phyloP scores from a whole-genome alignment of 805 yeast genomes.

The Dipodascopsis tothii region DNA sequence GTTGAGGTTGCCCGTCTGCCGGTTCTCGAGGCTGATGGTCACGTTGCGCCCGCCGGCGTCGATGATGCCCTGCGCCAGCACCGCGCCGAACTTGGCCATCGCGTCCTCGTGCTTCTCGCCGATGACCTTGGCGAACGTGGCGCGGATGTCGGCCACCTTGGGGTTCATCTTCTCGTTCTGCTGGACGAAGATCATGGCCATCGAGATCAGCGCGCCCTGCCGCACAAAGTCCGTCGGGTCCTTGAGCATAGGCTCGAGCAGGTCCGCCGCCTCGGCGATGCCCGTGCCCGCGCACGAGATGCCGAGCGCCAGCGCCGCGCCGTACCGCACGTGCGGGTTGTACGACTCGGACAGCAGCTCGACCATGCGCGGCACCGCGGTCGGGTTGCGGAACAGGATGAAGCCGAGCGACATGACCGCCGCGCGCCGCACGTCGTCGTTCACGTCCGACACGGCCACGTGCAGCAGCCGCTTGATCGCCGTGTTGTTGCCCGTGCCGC shows the following conservation, averaged over 20 bases:
- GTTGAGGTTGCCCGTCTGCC: conserved; percentile 83
- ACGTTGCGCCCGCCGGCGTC: conserved; percentile 98
- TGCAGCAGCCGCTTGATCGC: conserved; percentile 84
- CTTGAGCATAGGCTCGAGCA: conserved; percentile 82
- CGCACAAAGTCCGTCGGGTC: conserved; percentile 96
- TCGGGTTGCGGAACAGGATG: conserved; percentile 79
- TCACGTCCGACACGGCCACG: conserved; percentile 91
- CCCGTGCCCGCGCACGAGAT: conserved; percentile 96
- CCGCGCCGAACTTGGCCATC: conserved; percentile 94
- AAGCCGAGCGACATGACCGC: conserved; percentile 90
- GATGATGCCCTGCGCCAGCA: conserved; percentile 91
- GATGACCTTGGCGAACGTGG: conserved; percentile 66
- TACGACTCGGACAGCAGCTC: conserved; percentile 88
- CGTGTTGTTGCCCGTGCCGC: conserved; percentile 85
- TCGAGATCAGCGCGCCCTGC: conserved; percentile 92
- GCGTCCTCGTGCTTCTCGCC: conserved; percentile 91
- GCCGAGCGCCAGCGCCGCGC: conserved; percentile 95
- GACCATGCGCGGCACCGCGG: conserved; percentile 91
- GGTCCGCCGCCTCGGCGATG: conserved; percentile 77
- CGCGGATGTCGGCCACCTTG: conserved; percentile 68
- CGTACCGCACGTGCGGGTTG: conserved; percentile 96
- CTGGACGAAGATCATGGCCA: conserved; percentile 82
- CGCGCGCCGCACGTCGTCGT: conserved; percentile 93
- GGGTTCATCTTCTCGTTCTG: conserved; percentile 79
- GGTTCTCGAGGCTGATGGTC: conserved; percentile 83